Percentiles rank a stretch among this genome's conserved stretches.
phyloP scores from a whole-genome alignment of 2,329 filamentous ascomycete genomes.

The Cytospora chrysosperma region DNA sequence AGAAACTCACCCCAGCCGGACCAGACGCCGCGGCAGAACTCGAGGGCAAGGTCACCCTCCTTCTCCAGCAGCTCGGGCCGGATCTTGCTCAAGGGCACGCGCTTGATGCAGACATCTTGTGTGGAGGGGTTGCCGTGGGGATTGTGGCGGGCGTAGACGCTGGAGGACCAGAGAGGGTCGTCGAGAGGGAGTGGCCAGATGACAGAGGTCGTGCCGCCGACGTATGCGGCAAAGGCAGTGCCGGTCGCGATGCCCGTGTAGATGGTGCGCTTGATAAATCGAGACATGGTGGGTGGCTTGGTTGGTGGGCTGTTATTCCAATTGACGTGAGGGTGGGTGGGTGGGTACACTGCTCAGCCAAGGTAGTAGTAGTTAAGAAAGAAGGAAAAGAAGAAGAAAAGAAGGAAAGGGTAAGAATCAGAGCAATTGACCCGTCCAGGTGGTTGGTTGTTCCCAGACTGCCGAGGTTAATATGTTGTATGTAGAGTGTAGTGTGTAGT shows the following conservation, averaged over 20 bases:
- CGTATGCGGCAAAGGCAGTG: constrained; percentile 49
- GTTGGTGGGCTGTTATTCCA: neutral
- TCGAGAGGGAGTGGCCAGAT: constrained; percentile 55
- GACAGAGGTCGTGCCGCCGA: constrained; percentile 55
- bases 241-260: constrained; percentile 50
- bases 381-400: no score
- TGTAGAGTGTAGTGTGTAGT: no score
- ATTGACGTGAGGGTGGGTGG: no score
- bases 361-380: no score
- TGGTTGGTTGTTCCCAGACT: no score
- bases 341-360: no score
- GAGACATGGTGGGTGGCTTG: constrained; percentile 42
- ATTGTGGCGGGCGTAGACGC: constrained; percentile 59
- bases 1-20: constrained; percentile 57
- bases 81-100: constrained; percentile 62
- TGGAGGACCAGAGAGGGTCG: constrained; percentile 61
- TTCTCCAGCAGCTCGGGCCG: constrained; percentile 63
- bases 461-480: neutral
- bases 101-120: constrained; percentile 64
- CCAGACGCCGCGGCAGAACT: constrained; percentile 68
- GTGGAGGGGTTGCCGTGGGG: constrained; percentile 60
- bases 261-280: constrained; percentile 49
- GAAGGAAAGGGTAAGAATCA: no score
- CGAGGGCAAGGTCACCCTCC: constrained; percentile 57
- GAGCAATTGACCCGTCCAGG: no score